phyloP scores from a whole-genome alignment of 305 asterid species.

The Stenogyne calaminthoides region DNA sequence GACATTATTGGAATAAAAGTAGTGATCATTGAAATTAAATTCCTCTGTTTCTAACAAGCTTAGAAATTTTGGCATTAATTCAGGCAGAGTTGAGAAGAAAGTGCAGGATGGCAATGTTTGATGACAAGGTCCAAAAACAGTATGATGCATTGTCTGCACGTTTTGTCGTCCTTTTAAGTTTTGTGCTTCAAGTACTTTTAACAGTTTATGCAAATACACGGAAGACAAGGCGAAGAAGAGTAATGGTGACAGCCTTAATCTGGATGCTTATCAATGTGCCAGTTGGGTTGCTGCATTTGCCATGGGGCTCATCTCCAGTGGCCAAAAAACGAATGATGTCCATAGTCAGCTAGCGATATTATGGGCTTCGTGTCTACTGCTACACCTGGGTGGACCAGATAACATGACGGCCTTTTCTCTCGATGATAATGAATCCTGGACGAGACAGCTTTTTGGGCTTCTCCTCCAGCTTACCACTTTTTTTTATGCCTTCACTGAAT shows the following conservation, averaged over 20 bases:
- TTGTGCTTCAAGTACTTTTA: not conserved
- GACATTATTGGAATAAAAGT: too few relatives aligned
- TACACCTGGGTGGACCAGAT: slow-evolving; percentile 44
- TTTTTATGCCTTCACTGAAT: slow-evolving; percentile 13
- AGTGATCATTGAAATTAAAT: too few relatives aligned
- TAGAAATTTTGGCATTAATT: not conserved
- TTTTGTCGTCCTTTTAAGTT: not conserved
- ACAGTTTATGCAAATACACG: not conserved
- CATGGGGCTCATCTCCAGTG: slow-evolving; percentile 12
- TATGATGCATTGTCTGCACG: not conserved
- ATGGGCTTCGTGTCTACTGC: slow-evolving; percentile 43
- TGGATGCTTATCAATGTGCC: not conserved
- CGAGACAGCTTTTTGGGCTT: slow-evolving; percentile 32
- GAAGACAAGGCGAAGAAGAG: not conserved
- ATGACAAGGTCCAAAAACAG: not conserved
- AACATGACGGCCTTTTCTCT: slow-evolving; percentile 40
- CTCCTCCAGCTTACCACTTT: slow-evolving; percentile 18
- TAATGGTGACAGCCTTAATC: not conserved
- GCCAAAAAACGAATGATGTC: not conserved
- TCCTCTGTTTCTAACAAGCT: not conserved
- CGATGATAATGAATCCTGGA: slow-evolving; percentile 40
- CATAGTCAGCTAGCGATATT: slow-evolving; percentile 14
- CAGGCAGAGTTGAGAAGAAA: not conserved
- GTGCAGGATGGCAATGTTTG: not conserved
- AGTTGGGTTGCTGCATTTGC: slow-evolving; percentile 6